These are phyloP conservation scores for Penicillium pancosmium DNA, from an alignment of 495 filamentous ascomycete species.

Conservation along the genomic window DNA sequence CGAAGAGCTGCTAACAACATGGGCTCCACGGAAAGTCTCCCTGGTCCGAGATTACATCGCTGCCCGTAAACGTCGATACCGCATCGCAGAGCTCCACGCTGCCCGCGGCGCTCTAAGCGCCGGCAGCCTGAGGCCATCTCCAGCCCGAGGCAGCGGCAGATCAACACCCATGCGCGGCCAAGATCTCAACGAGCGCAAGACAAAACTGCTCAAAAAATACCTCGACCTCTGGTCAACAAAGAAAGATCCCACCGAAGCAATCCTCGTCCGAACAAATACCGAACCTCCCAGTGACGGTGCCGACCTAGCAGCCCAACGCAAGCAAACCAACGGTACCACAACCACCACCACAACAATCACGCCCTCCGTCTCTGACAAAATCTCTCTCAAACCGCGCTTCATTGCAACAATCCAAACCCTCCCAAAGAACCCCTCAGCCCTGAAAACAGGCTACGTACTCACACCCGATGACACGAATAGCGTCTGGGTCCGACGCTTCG, in stretches of 20 bases:
- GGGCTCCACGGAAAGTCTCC: conserved; percentile 87
- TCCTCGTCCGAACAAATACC: conserved; percentile 74
- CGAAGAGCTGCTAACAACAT: conserved; percentile 79
- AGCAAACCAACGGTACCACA: conserved; percentile 27
- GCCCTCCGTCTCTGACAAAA: conserved; percentile 26
- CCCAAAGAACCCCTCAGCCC: conserved; percentile 71
- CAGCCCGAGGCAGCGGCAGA: conserved; percentile 38
- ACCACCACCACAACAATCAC: too few relatives aligned
- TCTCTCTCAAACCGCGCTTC: conserved; percentile 56
- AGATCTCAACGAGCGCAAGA: conserved; percentile 57
- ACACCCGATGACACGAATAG: conserved; percentile 70
- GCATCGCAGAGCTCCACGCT: conserved; percentile 77
- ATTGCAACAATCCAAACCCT: conserved; percentile 69
- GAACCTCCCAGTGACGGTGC: conserved; percentile 71
- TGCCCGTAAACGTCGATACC: conserved; percentile 67
- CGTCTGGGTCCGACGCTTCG: conserved; percentile 86
- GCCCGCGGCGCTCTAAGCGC: conserved; percentile 69
- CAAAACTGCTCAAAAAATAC: conserved; percentile 66
- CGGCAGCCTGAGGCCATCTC: conserved; percentile 38
- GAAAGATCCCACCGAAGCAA: conserved; percentile 70
- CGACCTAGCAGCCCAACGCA: conserved; percentile 34
- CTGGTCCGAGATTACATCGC: conserved; percentile 81
- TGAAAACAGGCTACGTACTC: conserved; percentile 83
- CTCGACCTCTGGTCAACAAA: conserved; percentile 78
- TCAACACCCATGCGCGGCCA: conserved; percentile 44